phyloP scores from a whole-genome alignment of 495 filamentous ascomycete genomes.

The Astrothelium subdiscretum region DNA sequence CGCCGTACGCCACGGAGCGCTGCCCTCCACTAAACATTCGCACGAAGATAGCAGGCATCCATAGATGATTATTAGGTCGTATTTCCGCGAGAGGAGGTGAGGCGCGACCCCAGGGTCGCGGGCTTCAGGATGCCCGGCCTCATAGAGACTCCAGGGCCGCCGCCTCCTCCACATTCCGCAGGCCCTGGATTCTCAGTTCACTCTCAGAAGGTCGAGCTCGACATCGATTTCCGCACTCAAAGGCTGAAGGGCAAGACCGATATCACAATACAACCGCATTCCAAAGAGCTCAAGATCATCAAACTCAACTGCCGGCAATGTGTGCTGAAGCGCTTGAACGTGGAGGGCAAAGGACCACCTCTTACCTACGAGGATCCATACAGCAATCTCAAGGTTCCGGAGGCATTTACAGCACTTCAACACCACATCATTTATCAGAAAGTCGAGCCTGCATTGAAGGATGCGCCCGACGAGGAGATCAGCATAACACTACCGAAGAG shows the following conservation, averaged over 20 bases:
- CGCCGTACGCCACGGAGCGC: neutral
- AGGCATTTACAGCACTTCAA: slow-evolving; percentile 56
- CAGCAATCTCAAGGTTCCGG: slow-evolving; percentile 50
- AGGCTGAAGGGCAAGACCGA: slow-evolving; percentile 68
- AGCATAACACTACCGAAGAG: slow-evolving; percentile 51
- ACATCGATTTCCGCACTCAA: slow-evolving; percentile 69
- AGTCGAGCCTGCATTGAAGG: slow-evolving; percentile 50
- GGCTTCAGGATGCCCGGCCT: neutral
- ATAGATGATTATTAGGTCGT: neutral
- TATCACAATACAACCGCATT: slow-evolving; percentile 62
- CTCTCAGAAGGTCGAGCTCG: slow-evolving; percentile 69
- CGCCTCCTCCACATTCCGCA: neutral
- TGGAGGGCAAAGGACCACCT: slow-evolving; percentile 53
- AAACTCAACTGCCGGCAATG: slow-evolving; percentile 79
- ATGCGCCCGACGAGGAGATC: slow-evolving; percentile 48
- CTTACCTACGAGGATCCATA: slow-evolving; percentile 68
- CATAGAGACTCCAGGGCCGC: neutral
- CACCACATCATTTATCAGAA: slow-evolving; percentile 59
- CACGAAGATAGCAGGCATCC: neutral
- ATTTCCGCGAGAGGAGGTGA: neutral
- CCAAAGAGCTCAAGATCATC: slow-evolving; percentile 55
- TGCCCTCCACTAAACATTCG: neutral
- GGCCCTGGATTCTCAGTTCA: slow-evolving; percentile 6
- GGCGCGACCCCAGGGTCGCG: neutral
- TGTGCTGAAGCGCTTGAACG: slow-evolving; percentile 53